Conservation (phyloP, 2,329 filamentous ascomycete species). For the Phaeosphaeria sp. region DNA sequence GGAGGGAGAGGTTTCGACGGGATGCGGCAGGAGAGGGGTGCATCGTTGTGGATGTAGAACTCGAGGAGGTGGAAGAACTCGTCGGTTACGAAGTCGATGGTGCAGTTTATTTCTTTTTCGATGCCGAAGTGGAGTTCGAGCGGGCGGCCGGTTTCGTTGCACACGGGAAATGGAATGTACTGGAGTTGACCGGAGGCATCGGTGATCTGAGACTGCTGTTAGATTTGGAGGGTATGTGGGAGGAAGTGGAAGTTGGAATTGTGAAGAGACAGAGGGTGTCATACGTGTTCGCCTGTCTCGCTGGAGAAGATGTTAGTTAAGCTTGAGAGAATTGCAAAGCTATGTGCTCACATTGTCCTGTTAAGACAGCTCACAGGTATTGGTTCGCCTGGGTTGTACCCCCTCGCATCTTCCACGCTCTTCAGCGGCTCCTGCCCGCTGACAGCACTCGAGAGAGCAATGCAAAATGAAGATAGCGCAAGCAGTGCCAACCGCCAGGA, state of each 20-base stretch:
- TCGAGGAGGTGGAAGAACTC: conserved; percentile 87
- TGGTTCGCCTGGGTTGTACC: conserved; percentile 56
- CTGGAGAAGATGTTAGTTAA: conserved; percentile 54
- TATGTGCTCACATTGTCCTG: conserved; percentile 54
- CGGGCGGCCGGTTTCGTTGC: conserved; percentile 84
- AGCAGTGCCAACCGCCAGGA: conserved; percentile 29
- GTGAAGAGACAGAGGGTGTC: conserved; percentile 12
- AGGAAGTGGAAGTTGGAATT: background rate
- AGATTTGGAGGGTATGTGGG: background rate
- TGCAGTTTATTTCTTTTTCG: conserved; percentile 83
- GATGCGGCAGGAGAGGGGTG: conserved; percentile 88
- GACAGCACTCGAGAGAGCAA: conserved; percentile 47
- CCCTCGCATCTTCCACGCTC: conserved; percentile 41
- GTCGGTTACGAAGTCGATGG: conserved; percentile 77
- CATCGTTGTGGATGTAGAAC: conserved; percentile 98
- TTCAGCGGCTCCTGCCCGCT: conserved; percentile 52
- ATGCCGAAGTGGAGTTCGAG: conserved; percentile 87
- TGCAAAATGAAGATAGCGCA: conserved; percentile 39
- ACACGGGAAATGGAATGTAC: conserved; percentile 89
- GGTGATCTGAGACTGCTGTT: conserved; percentile 62
- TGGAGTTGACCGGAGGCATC: conserved; percentile 81
- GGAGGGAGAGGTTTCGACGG: conserved; percentile 73
- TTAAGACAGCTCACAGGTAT: conserved; percentile 62
- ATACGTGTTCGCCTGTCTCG: conserved; percentile 82
- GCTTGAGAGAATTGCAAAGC: background rate